Base-by-base conservation (phyloP, 805 yeast genomes). In the Candida argentea region DNA sequence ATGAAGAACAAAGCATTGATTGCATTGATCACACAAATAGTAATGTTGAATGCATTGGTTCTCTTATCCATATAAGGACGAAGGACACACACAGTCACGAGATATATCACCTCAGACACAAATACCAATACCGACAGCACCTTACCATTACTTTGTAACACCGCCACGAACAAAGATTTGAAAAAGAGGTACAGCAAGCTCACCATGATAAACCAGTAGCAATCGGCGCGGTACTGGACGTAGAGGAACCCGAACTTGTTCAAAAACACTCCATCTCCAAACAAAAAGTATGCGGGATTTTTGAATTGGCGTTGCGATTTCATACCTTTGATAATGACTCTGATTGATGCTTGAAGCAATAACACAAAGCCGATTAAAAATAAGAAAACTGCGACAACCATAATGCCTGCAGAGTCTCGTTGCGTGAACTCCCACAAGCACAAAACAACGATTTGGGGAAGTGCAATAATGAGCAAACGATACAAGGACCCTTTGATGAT, bases 41-140 rank as follows among this genome's bases (percentile, higher is more conserved):
- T 68, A 42, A 91, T 89, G 57, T 87, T 89, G 70, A 86, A 83
- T n/a, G 74, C 77, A 44, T 91, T 91, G 19, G 97, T 87, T 58
- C 94, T 70, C 55, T 80, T 85, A 58, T 91, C 96, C 87, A 91
- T 76, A 53, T 72, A 91, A 7, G 98, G 98, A 53, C 91, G 72
- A 32, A 69, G 58, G 68, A 73, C 70, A 45, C 86, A 76, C 16
- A 86, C 43, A 0, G 64, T 61, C 20, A 68, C 67, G 36, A 82
- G 73, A 55, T 78, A 86, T 14, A 70, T 40, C 29, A 89, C 58
- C 51, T 91, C 97, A 35, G 83, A 61, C 11, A 65, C 75, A 44
- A 89, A 81, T 6, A 87, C 67, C 28, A 81, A 61, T 36, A 84
- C 67, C 1, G 95, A 82, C 50, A 82, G 95, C 4, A 69, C 77